Base-by-base conservation (phyloP, 177 flowering plant genomes). In the Vitis hybrid region DNA sequence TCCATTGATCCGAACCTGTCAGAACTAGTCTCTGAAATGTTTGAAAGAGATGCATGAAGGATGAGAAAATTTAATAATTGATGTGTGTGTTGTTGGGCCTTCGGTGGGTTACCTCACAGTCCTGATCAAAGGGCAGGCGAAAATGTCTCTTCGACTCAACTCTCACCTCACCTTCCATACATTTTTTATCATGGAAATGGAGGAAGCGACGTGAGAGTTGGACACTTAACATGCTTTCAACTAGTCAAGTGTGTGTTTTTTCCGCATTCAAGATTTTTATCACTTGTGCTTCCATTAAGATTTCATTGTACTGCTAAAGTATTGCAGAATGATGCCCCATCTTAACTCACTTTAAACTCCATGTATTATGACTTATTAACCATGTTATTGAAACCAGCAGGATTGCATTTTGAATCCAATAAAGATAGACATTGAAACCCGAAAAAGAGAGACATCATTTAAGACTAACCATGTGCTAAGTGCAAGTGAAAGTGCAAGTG, bases 41-140 rank as follows among this genome's bases (percentile, higher is more conserved):
- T 9, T 62, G 74, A 75, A 27, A 56, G 60, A 12, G 78, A 70
- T 75, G 61, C 72, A 63, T 57, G 68, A 71, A 13, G n/a, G 52
- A 40, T 40, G 46, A 40, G 6, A 27, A 5, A 30, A 19, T 2
- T 46, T 48, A 73, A 72, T 72, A 51, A 72, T 72, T 72, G 74
- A 35, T 24, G 11, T 40, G 14, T 61, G 59, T 30, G 67, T 21
- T 56, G 5, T 14, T 65, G 4, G 46, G 8, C 57, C 40, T 6
- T 52, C 14, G 40, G 10, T 19, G 46, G 24, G 13, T 10, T 19
- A 7, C 12, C 14, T 4, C 12, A 30, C 35, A 32, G 11, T 14
- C 6, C 63, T 46, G 14, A 54, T 6, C 17, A 12, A 54, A 14
- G 48, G 17, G 8, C 15, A 27, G 2, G 8, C 46, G 46, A 40